Evolutionary conservation across 192 early-diverging fungal genomes (phyloP).

Genomic region (Chytriomyces confervae): DNA sequence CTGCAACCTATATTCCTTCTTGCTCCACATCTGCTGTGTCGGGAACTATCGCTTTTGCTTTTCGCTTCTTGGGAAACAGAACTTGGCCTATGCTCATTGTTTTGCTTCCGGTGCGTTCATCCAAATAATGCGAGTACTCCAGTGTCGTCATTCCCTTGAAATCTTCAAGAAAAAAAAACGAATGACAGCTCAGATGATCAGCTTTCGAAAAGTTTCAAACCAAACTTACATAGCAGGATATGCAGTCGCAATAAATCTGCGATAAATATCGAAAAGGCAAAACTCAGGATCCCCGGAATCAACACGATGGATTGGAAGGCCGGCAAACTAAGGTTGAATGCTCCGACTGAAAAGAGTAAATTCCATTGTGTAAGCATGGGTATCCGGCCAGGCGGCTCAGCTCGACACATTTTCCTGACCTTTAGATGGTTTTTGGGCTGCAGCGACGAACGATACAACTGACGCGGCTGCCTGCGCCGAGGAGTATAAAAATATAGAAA

Average conservation of each 20-base stretch:
- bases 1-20: background rate
- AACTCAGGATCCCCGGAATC: constrained; percentile 16
- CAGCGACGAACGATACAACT: constrained; percentile 10
- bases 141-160: constrained; percentile 51
- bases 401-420: too few relatives aligned
- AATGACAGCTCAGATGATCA: background rate
- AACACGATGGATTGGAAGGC: constrained; percentile 26
- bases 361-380: too few relatives aligned
- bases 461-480: background rate
- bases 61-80: constrained; percentile 13
- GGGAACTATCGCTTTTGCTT: background rate
- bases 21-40: background rate
- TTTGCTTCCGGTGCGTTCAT: constrained; percentile 12
- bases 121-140: constrained; percentile 44
- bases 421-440: background rate
- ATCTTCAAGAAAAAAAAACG: constrained; percentile 24
- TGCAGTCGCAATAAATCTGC: constrained; percentile 47
- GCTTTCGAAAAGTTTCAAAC: background rate
- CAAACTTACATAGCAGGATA: constrained; percentile 41
- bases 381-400: too few relatives aligned
- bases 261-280: constrained; percentile 32
- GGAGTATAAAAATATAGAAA: constrained; percentile 8
- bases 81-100: constrained; percentile 30
- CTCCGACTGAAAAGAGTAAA: too few relatives aligned
- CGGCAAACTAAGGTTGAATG: too few relatives aligned